Evolutionary conservation across 495 filamentous ascomycete species (phyloP).

Genomic region (Pyrenula massariospora): DNA sequence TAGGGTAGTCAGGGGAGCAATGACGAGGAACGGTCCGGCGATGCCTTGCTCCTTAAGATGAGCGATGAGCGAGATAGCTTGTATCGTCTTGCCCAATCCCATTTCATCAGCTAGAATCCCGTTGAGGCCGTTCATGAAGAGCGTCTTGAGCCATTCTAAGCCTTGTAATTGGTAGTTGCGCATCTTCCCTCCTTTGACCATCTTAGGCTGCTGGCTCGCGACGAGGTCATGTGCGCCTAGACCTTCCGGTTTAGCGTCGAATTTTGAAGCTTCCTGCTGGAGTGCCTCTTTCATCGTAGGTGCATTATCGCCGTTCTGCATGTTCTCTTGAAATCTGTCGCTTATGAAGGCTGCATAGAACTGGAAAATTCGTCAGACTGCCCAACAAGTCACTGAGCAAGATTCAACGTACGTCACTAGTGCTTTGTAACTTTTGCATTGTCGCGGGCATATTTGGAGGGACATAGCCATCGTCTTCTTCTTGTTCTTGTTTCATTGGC

Average conservation of each 20-base stretch:
- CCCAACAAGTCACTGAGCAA: conserved; percentile 12
- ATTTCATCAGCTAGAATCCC: conserved; percentile 97
- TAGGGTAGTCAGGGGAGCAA: conserved; percentile 81
- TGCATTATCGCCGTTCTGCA: conserved; percentile 13
- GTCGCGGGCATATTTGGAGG: not conserved
- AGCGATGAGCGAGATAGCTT: conserved; percentile 85
- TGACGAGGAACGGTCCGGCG: conserved; percentile 81
- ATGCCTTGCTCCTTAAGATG: conserved; percentile 76
- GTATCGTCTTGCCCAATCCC: conserved; percentile 92
- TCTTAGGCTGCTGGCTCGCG: conserved; percentile 73
- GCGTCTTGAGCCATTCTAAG: conserved; percentile 74
- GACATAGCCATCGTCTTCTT: conserved; percentile 15
- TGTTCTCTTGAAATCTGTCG: conserved; percentile 16
- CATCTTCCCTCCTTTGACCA: conserved; percentile 84
- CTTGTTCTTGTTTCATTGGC: conserved; percentile 1
- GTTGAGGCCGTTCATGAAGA: conserved; percentile 88
- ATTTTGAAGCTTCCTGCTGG: conserved; percentile 40
- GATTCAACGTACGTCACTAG: conserved; percentile 32
- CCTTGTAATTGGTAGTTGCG: conserved; percentile 89
- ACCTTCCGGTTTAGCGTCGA: conserved; percentile 43
- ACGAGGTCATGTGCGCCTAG: conserved; percentile 67
- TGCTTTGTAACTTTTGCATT: conserved; percentile 10
- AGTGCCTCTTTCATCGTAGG: conserved; percentile 40
- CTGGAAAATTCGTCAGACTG: conserved; percentile 6
- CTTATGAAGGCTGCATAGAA: conserved; percentile 6